Percentiles rank a stretch among this genome's conserved stretches.
Evolutionary conservation across 257 asterid genomes (phyloP).

Genomic region (Coffea eugenioides): DNA sequence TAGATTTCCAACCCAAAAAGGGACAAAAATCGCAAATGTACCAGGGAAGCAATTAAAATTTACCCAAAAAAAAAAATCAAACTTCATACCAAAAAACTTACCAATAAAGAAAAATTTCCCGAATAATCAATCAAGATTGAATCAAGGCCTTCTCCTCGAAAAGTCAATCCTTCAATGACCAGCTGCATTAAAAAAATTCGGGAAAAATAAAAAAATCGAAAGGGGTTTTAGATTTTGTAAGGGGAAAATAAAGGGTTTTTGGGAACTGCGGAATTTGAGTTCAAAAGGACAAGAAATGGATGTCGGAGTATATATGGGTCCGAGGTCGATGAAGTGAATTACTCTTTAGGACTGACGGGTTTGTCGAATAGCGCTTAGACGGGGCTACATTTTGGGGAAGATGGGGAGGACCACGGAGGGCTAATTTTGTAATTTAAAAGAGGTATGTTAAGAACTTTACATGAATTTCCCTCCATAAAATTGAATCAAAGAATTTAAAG

Average conservation of each 20-base stretch:
- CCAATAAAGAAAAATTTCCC: background rate
- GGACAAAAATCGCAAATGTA: conserved; percentile 5
- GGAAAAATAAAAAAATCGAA: background rate
- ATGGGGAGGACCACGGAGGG: background rate
- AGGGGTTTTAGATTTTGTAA: background rate
- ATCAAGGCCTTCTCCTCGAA: background rate
- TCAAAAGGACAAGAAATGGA: background rate
- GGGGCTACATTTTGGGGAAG: background rate
- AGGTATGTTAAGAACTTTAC: background rate
- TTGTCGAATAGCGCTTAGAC: background rate
- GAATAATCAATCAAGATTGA: background rate
- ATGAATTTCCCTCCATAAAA: conserved; percentile 35
- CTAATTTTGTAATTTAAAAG: conserved; percentile 6
- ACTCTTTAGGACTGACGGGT: background rate
- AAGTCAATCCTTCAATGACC: background rate
- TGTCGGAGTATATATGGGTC: background rate
- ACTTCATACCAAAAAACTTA: background rate
- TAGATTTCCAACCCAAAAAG: background rate
- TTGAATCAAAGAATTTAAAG: conserved; percentile 19
- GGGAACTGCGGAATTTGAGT: conserved; percentile 9
- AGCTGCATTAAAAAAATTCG: background rate
- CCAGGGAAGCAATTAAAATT: background rate
- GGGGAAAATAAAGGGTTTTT: conserved; percentile 24
- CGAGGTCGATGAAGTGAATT: background rate
- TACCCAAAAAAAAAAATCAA: background rate